phyloP scores from a whole-genome alignment of 1,284 basidiomycete species.

The Tylopilus orsonianus region DNA sequence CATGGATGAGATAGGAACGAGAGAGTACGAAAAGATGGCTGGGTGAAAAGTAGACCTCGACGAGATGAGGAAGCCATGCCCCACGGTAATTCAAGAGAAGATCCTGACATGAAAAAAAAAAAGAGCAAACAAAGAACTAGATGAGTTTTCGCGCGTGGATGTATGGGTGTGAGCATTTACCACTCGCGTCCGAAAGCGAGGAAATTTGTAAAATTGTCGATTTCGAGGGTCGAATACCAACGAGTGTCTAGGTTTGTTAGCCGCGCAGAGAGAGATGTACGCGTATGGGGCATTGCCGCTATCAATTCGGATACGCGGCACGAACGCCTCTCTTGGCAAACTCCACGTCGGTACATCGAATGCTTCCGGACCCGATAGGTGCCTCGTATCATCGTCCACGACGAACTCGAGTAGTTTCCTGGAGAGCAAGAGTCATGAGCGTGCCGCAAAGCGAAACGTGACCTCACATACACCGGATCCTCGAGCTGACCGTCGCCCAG shows the following conservation, averaged over 20 bases:
- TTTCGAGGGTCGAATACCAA: conserved; percentile 16
- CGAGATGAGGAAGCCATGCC: conserved; percentile 20
- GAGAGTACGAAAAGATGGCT: conserved; percentile 20
- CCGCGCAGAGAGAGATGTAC: conserved; percentile 13
- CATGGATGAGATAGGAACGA: conserved; percentile 14
- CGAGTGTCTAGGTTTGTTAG: conserved; percentile 11
- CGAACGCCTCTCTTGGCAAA: conserved; percentile 11
- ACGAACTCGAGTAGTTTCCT: conserved; percentile 22
- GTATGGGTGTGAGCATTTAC: conserved; percentile 2
- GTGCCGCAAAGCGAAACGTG: not conserved
- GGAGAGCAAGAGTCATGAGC: not conserved
- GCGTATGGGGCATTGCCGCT: conserved; percentile 15
- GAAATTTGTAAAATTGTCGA: conserved; percentile 22
- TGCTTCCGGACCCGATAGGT: conserved; percentile 9
- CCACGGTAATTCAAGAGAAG: conserved; percentile 18
- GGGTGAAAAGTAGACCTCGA: conserved; percentile 16
- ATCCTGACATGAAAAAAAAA: conserved; percentile 8
- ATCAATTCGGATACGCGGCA: conserved; percentile 9
- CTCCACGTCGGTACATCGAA: conserved; percentile 18
- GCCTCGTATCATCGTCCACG: conserved; percentile 21
- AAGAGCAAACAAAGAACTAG: not conserved
- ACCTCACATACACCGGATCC: conserved; percentile 20
- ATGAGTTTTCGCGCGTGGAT: not conserved
- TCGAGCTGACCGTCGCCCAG: conserved; percentile 8
- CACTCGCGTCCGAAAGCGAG: conserved; percentile 15